Evolutionary conservation across 371 early-diverging fungal species (phyloP), one percentile per base, ranked within the genome.

Genomic region (Mortierella polycephala): DNA sequence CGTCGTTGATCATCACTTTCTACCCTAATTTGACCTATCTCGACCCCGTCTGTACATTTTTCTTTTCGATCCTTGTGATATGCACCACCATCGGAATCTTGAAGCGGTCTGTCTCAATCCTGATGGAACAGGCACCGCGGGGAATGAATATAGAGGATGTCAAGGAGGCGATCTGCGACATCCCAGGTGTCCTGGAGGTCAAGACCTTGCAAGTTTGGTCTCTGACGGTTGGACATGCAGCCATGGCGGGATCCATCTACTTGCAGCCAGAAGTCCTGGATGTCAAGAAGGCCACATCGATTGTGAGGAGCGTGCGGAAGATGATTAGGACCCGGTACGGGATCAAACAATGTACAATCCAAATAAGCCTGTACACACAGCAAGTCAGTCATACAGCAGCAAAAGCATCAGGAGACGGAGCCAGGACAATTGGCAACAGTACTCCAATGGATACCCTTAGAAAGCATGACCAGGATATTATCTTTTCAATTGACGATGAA

Each of bases 41-140:
- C 41, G 96, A 96, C 75, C 93, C 95, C 6, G 65, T 94, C n/a
- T 95, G 95, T 83, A 96, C 96, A 8, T 89, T 96, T 68, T 44
- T 93, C 21, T 96, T 96, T 80, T 92, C 94, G 1, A 72, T 92
- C 40, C 74, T 96, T 50, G 96, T 95, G 16, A 75, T 96, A 14
- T 82, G 81, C 46, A 93, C 95, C 11, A 96, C 96, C 0, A 63
- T 87, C 14, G 71, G 83, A 0, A 66, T 90, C 14, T 83, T 88
- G 55, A 72, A 68, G 60, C 83, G 88, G 57, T 88, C 85, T 12
- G 45, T 90, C 11, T 59, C 67, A 12, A 87, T 93, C 20, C 79
- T 93, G 52, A 87, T 91, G 87, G 91, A 93, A 60, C 40, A 67
- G 50, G 74, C 63, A 0, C 80, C 80, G 16, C 49, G 53, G 1